Evolutionary conservation across 2,329 filamentous ascomycete species (phyloP).

Genomic region (Phaeosphaeria sp.): DNA sequence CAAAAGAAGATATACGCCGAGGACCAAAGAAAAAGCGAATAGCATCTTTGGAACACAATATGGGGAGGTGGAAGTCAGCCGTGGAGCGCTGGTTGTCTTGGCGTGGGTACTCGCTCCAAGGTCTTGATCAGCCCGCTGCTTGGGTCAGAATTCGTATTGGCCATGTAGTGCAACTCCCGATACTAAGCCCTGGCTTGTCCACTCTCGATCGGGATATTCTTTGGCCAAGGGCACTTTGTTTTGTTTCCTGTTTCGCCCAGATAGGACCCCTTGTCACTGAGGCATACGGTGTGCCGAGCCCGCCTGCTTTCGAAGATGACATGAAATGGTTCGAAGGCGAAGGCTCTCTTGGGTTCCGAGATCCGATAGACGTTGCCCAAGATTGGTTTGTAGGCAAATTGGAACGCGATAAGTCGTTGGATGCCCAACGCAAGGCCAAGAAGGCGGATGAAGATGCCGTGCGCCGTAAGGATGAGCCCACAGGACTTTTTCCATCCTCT

Average conservation of each 20-base stretch:
- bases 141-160: slow-evolving; percentile 43
- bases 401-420: slow-evolving; percentile 43
- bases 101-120: slow-evolving; percentile 41
- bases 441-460: slow-evolving; percentile 56
- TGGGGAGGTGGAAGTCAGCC: slow-evolving; percentile 43
- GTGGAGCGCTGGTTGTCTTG: slow-evolving; percentile 43
- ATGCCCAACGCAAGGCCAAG: slow-evolving; percentile 50
- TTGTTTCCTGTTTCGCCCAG: slow-evolving; percentile 21
- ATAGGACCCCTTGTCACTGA: neutral
- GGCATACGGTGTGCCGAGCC: neutral
- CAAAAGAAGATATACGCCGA: neutral
- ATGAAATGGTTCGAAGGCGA: slow-evolving; percentile 40
- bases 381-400: slow-evolving; percentile 46
- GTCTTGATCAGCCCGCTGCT: slow-evolving; percentile 29
- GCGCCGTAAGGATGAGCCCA: slow-evolving; percentile 38
- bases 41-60: slow-evolving; percentile 32
- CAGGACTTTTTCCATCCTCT: slow-evolving; percentile 42
- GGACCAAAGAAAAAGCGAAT: slow-evolving; percentile 33
- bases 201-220: slow-evolving; percentile 36
- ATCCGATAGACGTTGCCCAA: slow-evolving; percentile 44
- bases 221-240: slow-evolving; percentile 47
- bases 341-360: slow-evolving; percentile 40
- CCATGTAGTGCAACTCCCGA: slow-evolving; percentile 9
- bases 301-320: slow-evolving; percentile 11
- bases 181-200: slow-evolving; percentile 19